Base-by-base conservation (phyloP, 2,329 filamentous ascomycete genomes). In the Exophiala sp. region DNA sequence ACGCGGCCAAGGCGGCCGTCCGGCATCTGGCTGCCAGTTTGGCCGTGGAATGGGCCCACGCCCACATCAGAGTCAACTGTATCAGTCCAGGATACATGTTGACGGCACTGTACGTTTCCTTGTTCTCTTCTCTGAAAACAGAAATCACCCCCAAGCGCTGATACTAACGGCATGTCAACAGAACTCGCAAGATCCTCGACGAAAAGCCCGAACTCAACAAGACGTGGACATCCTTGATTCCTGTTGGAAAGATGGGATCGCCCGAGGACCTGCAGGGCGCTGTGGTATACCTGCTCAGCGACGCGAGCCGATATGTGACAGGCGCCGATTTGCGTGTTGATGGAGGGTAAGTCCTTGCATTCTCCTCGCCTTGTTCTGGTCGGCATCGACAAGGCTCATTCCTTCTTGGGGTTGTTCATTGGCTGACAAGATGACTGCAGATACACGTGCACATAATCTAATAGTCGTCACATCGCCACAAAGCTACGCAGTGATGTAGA, bases 61-160 rank as follows among this genome's bases (percentile, higher is more conserved):
- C 84, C 30, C 84, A 84, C 59, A 95, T 97, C 64, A 81, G 91
- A 29, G 91, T 97, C 60, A 97, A 97, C 73, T 93, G 87, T 70
- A 93, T 97, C 66, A 89, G 85, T 23, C 91, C 91, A 0, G 91
- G 93, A 38, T 97, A 97, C 71, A 97, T 97, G 91, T 74, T 95
- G 59, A 96, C 91, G 13, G 86, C 89, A 51, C 72, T 96, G 86
- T 91, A 76, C 80, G 85, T 72, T 8, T 14, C 24, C 30, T 11
- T n/a, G 23, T 9, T 11, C 14, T 11, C 8, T 37, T 19, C 34
- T 18, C 4, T 19, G 14, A 7, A 4, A 19, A 8, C n/a, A n/a
- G n/a, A n/a, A n/a, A n/a, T n/a, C n/a, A n/a, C n/a, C n/a, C n/a
- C n/a, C n/a, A n/a, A n/a, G n/a, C n/a, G n/a, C n/a, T n/a, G n/a